Conservation (phyloP, 2,329 filamentous ascomycete species). For the Colletotrichum spaethianum region DNA sequence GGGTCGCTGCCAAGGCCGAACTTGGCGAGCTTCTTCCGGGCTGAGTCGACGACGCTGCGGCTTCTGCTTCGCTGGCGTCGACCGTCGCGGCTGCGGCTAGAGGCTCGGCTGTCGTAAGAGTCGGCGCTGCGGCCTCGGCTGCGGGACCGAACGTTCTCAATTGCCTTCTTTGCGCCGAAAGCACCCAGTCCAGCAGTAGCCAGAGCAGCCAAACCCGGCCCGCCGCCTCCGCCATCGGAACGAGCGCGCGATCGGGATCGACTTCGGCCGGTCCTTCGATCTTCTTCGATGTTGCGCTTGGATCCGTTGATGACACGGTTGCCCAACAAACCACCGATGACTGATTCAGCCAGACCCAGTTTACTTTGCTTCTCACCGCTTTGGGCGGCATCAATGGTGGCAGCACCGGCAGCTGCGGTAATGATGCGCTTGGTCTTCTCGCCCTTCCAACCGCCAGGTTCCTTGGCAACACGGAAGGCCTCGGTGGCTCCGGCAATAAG, state of each 20-base stretch:
- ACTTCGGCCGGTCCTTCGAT: constrained; percentile 72
- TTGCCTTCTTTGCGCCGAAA: constrained; percentile 72
- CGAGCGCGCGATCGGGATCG: constrained; percentile 78
- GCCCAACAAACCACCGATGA: constrained; percentile 88
- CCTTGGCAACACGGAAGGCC: constrained; percentile 90
- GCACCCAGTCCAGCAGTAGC: constrained; percentile 75
- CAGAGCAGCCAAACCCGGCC: constrained; percentile 71
- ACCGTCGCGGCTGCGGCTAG: constrained; percentile 28
- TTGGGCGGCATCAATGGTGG: constrained; percentile 85
- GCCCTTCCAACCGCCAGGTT: constrained; percentile 90
- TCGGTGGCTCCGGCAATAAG: constrained; percentile 91
- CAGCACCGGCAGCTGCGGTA: constrained; percentile 88
- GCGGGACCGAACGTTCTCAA: constrained; percentile 66
- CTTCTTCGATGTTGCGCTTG: constrained; percentile 75
- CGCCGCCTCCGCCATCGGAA: constrained; percentile 63
- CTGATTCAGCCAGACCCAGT: constrained; percentile 86
- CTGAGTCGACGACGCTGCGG: constrained; percentile 75
- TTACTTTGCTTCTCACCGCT: constrained; percentile 82
- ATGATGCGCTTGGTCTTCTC: constrained; percentile 93
- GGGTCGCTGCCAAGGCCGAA: constrained; percentile 70
- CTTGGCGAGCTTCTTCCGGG: constrained; percentile 73
- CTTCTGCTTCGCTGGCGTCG: constrained; percentile 64
- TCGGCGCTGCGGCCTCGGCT: constrained; percentile 66
- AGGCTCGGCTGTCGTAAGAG: constrained; percentile 58
- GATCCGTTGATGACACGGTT: constrained; percentile 90